Evolutionary conservation across 2,329 filamentous ascomycete genomes (phyloP).

Genomic region (Talaromyces verruculosus): DNA sequence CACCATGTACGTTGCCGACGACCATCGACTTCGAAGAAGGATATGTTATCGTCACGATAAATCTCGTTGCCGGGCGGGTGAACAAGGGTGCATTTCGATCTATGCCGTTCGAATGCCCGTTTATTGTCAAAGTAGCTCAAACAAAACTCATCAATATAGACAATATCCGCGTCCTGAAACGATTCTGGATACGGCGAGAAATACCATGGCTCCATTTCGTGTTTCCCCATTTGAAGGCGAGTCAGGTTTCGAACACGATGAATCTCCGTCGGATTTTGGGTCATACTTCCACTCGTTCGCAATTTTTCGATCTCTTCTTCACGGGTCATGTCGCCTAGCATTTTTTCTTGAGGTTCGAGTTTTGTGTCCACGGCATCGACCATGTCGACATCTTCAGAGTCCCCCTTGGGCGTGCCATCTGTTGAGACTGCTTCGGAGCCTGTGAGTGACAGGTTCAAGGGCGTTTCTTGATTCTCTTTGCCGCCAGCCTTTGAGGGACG

Average conservation of each 20-base stretch:
- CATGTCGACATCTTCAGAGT: slow-evolving; percentile 47
- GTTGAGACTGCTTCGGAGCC: slow-evolving; percentile 39
- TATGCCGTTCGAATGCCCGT: slow-evolving; percentile 80
- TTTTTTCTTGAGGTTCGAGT: slow-evolving; percentile 41
- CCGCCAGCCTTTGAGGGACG: slow-evolving; percentile 59
- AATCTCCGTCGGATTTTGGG: slow-evolving; percentile 95
- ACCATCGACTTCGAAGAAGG: slow-evolving; percentile 96
- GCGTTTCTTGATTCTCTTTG: slow-evolving; percentile 57
- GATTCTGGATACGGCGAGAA: slow-evolving; percentile 94
- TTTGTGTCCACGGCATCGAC: slow-evolving; percentile 38
- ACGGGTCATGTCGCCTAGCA: slow-evolving; percentile 52
- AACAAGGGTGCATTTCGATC: slow-evolving; percentile 82
- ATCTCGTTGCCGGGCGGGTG: slow-evolving; percentile 98
- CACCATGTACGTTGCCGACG: slow-evolving; percentile 98
- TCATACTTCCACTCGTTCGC: slow-evolving; percentile 94
- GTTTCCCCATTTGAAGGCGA: slow-evolving; percentile 88
- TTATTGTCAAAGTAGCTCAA: slow-evolving; percentile 83
- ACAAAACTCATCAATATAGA: slow-evolving; percentile 98
- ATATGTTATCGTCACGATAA: slow-evolving; percentile 85
- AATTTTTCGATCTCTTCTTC: slow-evolving; percentile 97
- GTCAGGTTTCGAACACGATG: slow-evolving; percentile 93
- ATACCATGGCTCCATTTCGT: slow-evolving; percentile 96
- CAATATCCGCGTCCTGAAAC: slow-evolving; percentile 83
- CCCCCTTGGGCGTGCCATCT: slow-evolving; percentile 42
- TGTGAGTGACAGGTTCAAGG: slow-evolving; percentile 34